Evolutionary conservation across 2,329 filamentous ascomycete genomes (phyloP), one percentile per base, ranked within the genome.

Genomic region (Fragosphaeria purpurea): DNA sequence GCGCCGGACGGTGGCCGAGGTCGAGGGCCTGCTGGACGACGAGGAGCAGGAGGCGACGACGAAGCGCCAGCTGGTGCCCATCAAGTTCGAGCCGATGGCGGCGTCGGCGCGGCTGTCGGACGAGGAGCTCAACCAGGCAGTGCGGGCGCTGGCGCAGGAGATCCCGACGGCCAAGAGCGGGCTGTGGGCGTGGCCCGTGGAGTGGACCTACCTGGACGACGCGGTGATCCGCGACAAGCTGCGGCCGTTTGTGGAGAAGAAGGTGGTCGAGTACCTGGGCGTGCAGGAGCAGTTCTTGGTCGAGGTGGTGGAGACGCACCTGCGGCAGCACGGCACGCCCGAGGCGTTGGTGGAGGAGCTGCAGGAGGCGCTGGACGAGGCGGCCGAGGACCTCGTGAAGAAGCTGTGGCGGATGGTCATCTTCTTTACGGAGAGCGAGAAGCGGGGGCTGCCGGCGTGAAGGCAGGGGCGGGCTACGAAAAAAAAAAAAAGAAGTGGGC

Each of bases 351-450:
- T 91, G 22, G 87, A 88, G 58, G 85, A 95, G 62, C 70, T 98
- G 51, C 86, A 87, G 64, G 86, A 85, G 82, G 88, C 88, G 42
- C 74, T 98, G 55, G 93, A 96, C 63, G 93, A 98, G 62, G 93
- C 97, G 63, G 89, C 90, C 9, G 90, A 96, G 66, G 84, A 87
- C 32, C 71, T 98, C 58, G 90, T 97, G 46, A 94, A 88, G 79
- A 97, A 96, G 71, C 77, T 98, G 38, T 98, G 93, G 93, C 82
- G 91, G 47, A 95, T 97, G 88, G 83, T 96, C 52, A 95, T 97
- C 61, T 97, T 96, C 80, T 96, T 91, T 62, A 93, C 88, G 6
- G 91, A 97, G 68, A 87, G 85, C 62, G 91, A 95, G 76, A 95
- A 93, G 72, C 76, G 89, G 56, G 90, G 90, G 2, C 72, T 96